phyloP scores from a whole-genome alignment of 441 rosid genomes.

The Erodium trifolium region DNA sequence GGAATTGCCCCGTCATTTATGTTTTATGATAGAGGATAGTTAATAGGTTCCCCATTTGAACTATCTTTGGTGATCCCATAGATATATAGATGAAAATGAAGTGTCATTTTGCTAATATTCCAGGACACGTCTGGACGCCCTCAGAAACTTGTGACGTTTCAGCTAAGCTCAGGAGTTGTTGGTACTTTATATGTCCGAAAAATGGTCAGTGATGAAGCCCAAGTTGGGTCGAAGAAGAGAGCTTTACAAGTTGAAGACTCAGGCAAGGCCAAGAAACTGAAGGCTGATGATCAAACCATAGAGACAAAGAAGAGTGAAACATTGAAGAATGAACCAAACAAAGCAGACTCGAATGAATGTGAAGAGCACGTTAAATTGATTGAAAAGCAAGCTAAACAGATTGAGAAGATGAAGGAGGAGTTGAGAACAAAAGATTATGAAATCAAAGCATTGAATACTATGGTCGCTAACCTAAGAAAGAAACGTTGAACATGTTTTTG shows the following conservation, averaged over 20 bases:
- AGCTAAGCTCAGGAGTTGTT: slow-evolving; percentile 26
- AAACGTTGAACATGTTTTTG: slow-evolving; percentile 9
- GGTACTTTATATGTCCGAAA: slow-evolving; percentile 46
- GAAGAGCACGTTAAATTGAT: slow-evolving; percentile 23
- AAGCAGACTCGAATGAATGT: slow-evolving; percentile 1
- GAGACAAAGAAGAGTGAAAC: slow-evolving; percentile 18
- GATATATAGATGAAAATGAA: background rate
- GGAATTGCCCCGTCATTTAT: no score
- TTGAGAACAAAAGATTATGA: slow-evolving; percentile 37
- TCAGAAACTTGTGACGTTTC: slow-evolving; percentile 44
- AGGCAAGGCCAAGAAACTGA: slow-evolving; percentile 33
- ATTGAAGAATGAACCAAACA: slow-evolving; percentile 15
- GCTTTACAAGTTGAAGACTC: slow-evolving; percentile 24
- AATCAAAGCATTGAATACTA: slow-evolving; percentile 40
- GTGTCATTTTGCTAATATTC: slow-evolving; percentile 8
- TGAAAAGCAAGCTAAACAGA: slow-evolving; percentile 22
- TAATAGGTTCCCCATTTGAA: no score
- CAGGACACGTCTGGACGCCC: slow-evolving; percentile 58
- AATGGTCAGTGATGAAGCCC: slow-evolving; percentile 29
- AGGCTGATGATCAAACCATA: slow-evolving; percentile 14
- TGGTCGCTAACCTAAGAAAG: slow-evolving; percentile 31
- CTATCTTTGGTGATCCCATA: no score
- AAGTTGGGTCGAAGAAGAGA: slow-evolving; percentile 20
- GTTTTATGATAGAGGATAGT: no score
- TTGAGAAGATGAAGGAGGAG: slow-evolving; percentile 42